Evolutionary conservation across 2,329 filamentous ascomycete genomes (phyloP), one percentile per base, ranked within the genome.

Genomic region (Fusarium sarcochroum): DNA sequence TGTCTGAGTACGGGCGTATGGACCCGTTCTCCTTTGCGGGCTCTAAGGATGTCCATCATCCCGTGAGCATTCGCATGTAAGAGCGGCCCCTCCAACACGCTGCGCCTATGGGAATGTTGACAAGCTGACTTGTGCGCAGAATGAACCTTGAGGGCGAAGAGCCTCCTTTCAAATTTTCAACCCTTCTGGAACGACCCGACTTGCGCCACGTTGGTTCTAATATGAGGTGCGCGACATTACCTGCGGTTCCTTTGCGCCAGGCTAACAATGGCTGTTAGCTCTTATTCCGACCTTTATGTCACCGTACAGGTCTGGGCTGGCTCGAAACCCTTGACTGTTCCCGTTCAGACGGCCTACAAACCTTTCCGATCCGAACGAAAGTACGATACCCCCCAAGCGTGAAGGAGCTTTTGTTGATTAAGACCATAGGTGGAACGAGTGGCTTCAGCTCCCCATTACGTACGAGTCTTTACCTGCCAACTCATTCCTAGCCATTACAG

Each of bases 11-110:
- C 73, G 79, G 78, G 72, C 78, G 76, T 59, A 98, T 98, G 93
- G 96, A 99, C 81, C 91, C 94, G 52, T 98, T 97, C 81, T 97
- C 94, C 30, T 98, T 98, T 83, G 94, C 93, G 71, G 93, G 90
- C 76, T 97, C 96, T 62, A 91, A 93, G 70, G 90, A 93, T 79
- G 86, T 98, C 73, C 87, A 93, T 73, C 88, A 94, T 69, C 89
- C 92, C 20, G 85, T 91, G 71, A 89, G 84, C 80, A 83, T 91
- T 73, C 87, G 88, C 79, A 89, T 91, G 88, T 89, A 75, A 59
- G 27, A 57, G 32, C 37, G 40, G 38, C 55, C 27, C 30, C 32
- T 50, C 50, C 32, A 38, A 14, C 5, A 17, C 7, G 23, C 6
- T 37, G 32, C 21, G 21, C 15, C 21, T 15, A 27, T n/a, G 21